Evolutionary conservation across 2,329 filamentous ascomycete genomes (phyloP).

Genomic region (Didymella segeticola): DNA sequence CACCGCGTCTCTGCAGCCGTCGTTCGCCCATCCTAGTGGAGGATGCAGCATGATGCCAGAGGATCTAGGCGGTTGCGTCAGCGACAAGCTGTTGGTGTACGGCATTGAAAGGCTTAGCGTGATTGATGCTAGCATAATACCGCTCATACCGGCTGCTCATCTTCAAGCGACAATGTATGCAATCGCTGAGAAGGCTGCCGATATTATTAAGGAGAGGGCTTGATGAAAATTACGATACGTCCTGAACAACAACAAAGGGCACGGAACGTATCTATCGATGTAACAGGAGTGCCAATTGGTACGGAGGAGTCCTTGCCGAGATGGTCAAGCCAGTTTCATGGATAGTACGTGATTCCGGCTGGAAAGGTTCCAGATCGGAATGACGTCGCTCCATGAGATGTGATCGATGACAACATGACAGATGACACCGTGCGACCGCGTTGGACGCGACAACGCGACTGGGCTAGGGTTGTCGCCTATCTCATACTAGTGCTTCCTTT

Average conservation of each 20-base stretch:
- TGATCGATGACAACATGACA: not conserved
- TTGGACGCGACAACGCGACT: slow-evolving; percentile 2
- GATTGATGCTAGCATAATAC: not conserved
- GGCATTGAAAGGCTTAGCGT: not conserved
- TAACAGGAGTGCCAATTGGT: not conserved
- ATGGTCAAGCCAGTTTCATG: not conserved
- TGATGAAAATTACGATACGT: not conserved
- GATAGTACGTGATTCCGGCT: no score
- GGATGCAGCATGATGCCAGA: not conserved
- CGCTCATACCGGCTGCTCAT: not conserved
- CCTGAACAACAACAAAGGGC: no score
- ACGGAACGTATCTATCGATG: not conserved
- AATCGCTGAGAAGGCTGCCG: not conserved
- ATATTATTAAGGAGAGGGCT: not conserved
- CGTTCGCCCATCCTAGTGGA: not conserved
- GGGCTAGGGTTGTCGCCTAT: not conserved
- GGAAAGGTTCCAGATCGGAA: not conserved
- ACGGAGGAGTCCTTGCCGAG: not conserved
- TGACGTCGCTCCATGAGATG: not conserved
- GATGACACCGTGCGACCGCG: slow-evolving; percentile 8
- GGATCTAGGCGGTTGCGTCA: not conserved
- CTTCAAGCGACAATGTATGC: not conserved
- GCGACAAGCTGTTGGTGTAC: not conserved
- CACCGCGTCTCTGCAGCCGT: not conserved
- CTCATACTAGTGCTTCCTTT: not conserved